phyloP scores from a whole-genome alignment of 225 moss, liverwort and hornwort species.

The Ulota crispa region DNA sequence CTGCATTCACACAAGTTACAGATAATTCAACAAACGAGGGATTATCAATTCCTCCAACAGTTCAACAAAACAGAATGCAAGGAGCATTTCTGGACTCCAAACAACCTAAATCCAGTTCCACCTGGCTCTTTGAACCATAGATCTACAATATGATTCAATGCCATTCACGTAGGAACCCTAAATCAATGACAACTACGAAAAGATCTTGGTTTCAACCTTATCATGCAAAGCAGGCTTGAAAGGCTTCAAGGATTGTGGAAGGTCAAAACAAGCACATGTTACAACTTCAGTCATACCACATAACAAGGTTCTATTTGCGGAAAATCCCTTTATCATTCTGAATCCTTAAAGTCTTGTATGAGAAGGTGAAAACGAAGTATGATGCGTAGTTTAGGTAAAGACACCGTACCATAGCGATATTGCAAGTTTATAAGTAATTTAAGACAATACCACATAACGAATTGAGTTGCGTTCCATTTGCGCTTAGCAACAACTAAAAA shows the following conservation, averaged over 20 bases:
- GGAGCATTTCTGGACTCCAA: neutral
- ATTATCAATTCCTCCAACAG: neutral
- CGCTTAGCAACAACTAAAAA: too few relatives aligned
- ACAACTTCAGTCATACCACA: too few relatives aligned
- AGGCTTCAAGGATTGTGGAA: neutral
- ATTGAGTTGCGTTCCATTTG: neutral
- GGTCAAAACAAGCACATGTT: neutral
- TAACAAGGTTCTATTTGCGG: too few relatives aligned
- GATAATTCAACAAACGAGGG: neutral
- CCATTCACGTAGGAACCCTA: neutral
- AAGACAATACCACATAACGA: neutral
- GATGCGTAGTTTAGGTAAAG: neutral
- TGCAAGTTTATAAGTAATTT: neutral
- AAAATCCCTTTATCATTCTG: too few relatives aligned
- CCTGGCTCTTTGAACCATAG: neutral
- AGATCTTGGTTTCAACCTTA: neutral
- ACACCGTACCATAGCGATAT: neutral
- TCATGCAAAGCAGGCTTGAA: neutral
- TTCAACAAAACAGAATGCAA: neutral
- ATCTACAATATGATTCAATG: neutral
- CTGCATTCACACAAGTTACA: constrained; percentile 25
- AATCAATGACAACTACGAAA: neutral
- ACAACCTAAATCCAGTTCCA: neutral
- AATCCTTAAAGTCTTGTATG: too few relatives aligned
- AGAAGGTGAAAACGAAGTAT: neutral